Percentiles rank a stretch among this genome's conserved stretches.
Evolutionary conservation across 306 rosid genomes (phyloP).

Genomic region (Cicer chorassanicum): DNA sequence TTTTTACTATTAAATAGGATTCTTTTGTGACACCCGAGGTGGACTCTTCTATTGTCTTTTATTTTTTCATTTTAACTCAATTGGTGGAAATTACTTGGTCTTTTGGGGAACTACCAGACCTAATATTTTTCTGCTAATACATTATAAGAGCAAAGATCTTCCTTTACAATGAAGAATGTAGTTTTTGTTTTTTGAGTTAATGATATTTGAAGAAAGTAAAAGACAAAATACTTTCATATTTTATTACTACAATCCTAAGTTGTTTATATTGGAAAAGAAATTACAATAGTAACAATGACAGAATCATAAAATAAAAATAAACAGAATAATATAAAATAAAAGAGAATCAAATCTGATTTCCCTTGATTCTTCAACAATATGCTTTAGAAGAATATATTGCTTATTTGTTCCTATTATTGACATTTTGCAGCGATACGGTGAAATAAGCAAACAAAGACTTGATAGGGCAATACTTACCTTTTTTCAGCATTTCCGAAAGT

Average conservation of each 20-base stretch:
- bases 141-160: background rate
- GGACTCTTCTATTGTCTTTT: background rate
- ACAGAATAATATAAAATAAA: too few relatives aligned
- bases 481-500: conserved; percentile 93
- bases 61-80: conserved; percentile 17
- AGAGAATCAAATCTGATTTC: too few relatives aligned
- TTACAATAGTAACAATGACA: too few relatives aligned
- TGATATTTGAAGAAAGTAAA: background rate
- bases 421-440: conserved; percentile 81
- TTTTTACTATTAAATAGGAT: conserved; percentile 23
- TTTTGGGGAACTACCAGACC: conserved; percentile 19
- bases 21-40: conserved; percentile 13
- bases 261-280: too few relatives aligned
- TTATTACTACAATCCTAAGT: too few relatives aligned
- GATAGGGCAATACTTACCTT: conserved; percentile 97
- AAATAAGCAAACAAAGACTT: conserved; percentile 92
- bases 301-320: too few relatives aligned
- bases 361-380: background rate
- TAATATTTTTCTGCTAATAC: conserved; percentile 26
- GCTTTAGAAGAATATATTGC: conserved; percentile 36
- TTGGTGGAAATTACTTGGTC: conserved; percentile 29
- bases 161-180: conserved; percentile 3
- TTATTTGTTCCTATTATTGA: conserved; percentile 41
- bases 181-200: background rate
- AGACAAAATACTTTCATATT: too few relatives aligned